Evolutionary conservation across 1,284 basidiomycete species (phyloP).

Genomic region (Singerocomus rubriflavus): DNA sequence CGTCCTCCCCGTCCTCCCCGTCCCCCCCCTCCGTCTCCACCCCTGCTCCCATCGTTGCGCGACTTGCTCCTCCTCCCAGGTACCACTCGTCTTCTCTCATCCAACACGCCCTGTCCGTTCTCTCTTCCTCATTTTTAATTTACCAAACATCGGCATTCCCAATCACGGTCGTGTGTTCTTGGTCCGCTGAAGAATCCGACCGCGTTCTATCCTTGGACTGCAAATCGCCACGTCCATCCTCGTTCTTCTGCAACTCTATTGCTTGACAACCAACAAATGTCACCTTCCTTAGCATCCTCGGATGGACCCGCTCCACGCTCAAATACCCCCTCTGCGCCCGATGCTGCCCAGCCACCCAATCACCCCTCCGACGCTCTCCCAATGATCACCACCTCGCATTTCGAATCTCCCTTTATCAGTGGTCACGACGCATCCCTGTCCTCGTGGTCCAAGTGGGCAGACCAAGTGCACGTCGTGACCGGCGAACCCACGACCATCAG

Average conservation of each 20-base stretch:
- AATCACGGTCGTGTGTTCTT: slow-evolving; percentile 14
- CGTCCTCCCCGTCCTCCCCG: slow-evolving; percentile 1
- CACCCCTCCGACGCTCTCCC: slow-evolving; percentile 6
- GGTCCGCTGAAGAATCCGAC: slow-evolving; percentile 17
- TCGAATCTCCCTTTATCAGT: slow-evolving; percentile 13
- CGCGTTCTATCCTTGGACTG: slow-evolving; percentile 25
- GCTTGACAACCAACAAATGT: slow-evolving; percentile 37
- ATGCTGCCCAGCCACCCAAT: background rate
- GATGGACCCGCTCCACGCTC: slow-evolving; percentile 11
- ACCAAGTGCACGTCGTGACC: slow-evolving; percentile 4
- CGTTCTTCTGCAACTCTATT: slow-evolving; percentile 21
- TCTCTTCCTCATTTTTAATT: slow-evolving; percentile 14
- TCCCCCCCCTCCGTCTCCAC: too few relatives aligned
- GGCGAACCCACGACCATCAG: slow-evolving; percentile 4
- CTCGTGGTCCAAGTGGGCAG: slow-evolving; percentile 11
- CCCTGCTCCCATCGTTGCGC: too few relatives aligned
- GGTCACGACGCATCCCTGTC: slow-evolving; percentile 21
- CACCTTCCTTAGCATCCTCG: slow-evolving; percentile 27
- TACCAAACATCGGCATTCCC: slow-evolving; percentile 20
- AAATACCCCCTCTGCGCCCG: slow-evolving; percentile 24
- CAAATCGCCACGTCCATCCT: slow-evolving; percentile 27
- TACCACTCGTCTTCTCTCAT: slow-evolving; percentile 19
- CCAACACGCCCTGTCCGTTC: slow-evolving; percentile 9
- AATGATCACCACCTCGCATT: slow-evolving; percentile 21
- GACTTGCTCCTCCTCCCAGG: too few relatives aligned